Evolutionary conservation across 2,329 filamentous ascomycete genomes (phyloP).

Genomic region (Ampelomyces quisqualis): DNA sequence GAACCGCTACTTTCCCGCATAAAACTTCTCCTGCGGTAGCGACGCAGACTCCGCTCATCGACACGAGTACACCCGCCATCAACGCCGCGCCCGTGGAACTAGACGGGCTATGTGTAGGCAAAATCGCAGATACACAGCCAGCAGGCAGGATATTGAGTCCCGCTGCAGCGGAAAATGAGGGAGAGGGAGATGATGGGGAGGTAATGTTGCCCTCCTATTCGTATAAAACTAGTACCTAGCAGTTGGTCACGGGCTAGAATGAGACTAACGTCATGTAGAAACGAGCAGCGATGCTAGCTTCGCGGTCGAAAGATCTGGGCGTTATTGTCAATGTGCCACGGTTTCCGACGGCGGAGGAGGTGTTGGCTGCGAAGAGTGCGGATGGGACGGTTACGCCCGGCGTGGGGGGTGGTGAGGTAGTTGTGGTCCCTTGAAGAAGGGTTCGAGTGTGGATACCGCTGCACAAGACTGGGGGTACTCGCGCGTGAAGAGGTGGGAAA

Average conservation of each 20-base stretch:
- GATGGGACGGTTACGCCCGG: conserved; percentile 18
- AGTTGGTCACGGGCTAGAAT: background rate
- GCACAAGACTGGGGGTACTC: too few species aligned
- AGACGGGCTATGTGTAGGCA: conserved; percentile 34
- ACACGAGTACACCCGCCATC: conserved; percentile 44
- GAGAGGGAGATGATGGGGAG: conserved; percentile 34
- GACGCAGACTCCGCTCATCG: conserved; percentile 39
- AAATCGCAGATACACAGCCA: background rate
- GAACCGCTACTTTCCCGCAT: conserved; percentile 26
- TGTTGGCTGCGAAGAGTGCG: conserved; percentile 39
- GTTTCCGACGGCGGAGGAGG: conserved; percentile 48
- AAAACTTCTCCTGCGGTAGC: conserved; percentile 26
- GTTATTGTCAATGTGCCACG: conserved; percentile 50
- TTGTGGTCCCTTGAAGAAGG: too few species aligned
- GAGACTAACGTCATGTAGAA: conserved; percentile 27
- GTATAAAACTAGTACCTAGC: too few species aligned
- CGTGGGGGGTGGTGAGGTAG: background rate
- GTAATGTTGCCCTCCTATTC: too few species aligned
- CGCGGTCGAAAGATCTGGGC: conserved; percentile 45
- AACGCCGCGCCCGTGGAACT: conserved; percentile 49
- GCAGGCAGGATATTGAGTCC: too few species aligned
- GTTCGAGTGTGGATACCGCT: too few species aligned
- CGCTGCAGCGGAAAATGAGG: too few species aligned
- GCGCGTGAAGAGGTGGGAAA: too few species aligned
- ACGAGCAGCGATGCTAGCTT: conserved; percentile 41